Conservation (phyloP, 306 rosid genomes). For the Acacia crassicarpa region DNA sequence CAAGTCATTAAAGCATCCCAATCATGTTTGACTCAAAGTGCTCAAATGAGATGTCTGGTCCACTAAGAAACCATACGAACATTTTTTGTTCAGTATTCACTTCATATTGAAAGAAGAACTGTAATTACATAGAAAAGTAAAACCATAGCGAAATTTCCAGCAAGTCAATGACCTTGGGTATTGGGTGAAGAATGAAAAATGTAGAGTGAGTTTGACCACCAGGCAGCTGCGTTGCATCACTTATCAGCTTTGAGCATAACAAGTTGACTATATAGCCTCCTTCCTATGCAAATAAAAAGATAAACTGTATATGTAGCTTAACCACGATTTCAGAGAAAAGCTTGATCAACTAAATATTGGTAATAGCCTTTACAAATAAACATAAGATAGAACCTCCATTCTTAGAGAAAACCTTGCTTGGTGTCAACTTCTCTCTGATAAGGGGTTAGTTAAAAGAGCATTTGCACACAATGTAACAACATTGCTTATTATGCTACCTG, state of each 20-base stretch:
- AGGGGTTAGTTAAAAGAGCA: not conserved
- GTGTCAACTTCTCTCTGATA: not conserved
- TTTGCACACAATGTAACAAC: not conserved
- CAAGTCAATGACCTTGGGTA: too few species aligned
- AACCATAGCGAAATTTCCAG: too few species aligned
- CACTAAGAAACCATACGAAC: not conserved
- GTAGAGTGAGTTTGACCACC: too few species aligned
- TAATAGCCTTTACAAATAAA: not conserved
- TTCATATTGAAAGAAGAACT: not conserved
- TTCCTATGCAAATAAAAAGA: not conserved
- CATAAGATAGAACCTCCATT: not conserved
- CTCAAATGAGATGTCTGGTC: conserved; percentile 26
- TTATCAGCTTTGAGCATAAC: too few species aligned
- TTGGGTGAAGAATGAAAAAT: too few species aligned
- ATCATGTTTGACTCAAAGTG: conserved; percentile 33
- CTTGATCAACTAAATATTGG: not conserved
- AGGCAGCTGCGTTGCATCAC: too few species aligned
- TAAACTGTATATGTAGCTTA: not conserved
- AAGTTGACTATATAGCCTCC: too few species aligned
- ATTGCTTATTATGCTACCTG: conserved; percentile 26
- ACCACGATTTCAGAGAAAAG: not conserved
- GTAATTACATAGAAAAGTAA: too few species aligned
- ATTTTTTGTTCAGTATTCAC: not conserved
- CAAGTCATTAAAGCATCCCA: conserved; percentile 20
- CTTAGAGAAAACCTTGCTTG: not conserved